Evolutionary conservation across 2,329 filamentous ascomycete genomes (phyloP).

Genomic region (Aspergillus sp.): DNA sequence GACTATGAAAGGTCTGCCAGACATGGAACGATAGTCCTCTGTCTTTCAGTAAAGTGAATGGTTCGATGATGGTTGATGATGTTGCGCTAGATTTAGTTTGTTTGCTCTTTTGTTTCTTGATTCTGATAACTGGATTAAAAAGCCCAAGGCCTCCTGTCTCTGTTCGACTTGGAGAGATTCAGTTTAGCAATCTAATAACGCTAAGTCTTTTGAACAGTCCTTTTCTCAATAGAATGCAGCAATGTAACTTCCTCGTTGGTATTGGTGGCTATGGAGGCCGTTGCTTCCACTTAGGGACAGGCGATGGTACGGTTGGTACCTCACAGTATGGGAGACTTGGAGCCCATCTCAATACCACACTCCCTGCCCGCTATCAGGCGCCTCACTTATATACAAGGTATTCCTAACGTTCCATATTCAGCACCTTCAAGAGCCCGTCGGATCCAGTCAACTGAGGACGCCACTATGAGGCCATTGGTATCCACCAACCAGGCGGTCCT

Average conservation of each 20-base stretch:
- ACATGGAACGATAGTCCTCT: neutral
- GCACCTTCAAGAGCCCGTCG: neutral
- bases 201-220: neutral
- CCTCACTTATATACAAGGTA: neutral
- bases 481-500: neutral
- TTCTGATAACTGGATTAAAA: neutral
- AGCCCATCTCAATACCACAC: neutral
- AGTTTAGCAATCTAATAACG: neutral
- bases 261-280: neutral
- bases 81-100: neutral
- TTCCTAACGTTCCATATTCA: slow-evolving; percentile 3
- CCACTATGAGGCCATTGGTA: neutral
- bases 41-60: neutral
- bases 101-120: neutral
- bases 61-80: too few species aligned
- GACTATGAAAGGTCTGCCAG: neutral
- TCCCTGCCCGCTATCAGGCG: neutral
- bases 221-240: neutral
- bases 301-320: too few species aligned
- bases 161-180: neutral
- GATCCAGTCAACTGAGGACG: neutral
- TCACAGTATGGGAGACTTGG: neutral
- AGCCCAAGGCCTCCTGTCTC: neutral
- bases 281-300: neutral
- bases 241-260: neutral